Percentiles rank a stretch among this genome's conserved stretches.
phyloP scores from a whole-genome alignment of 371 early-diverging fungal species.

The Aphelidium insulamus region DNA sequence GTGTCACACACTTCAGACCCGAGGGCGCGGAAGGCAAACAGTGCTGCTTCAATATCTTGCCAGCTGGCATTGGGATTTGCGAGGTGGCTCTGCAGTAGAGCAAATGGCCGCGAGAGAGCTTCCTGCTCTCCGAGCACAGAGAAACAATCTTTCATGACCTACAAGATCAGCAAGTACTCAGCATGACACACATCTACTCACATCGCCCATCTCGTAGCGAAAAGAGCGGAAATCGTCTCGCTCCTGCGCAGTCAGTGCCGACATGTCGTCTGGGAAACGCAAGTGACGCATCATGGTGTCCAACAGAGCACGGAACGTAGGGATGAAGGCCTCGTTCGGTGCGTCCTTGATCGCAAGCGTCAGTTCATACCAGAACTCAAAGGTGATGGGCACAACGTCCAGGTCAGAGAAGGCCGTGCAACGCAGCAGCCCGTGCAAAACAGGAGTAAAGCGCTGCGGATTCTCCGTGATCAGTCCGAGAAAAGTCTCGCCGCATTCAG shows the following conservation, averaged over 20 bases:
- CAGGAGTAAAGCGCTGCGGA: slow-evolving; percentile 30
- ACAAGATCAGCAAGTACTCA: too few species aligned
- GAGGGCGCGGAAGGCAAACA: slow-evolving; percentile 80
- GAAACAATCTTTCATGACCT: slow-evolving; percentile 86
- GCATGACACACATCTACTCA: too few species aligned
- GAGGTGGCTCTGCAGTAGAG: slow-evolving; percentile 12
- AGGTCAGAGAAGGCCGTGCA: slow-evolving; percentile 38
- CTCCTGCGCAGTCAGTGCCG: slow-evolving; percentile 50
- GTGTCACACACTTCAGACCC: slow-evolving; percentile 61
- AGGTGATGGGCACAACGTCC: slow-evolving; percentile 52
- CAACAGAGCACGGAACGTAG: slow-evolving; percentile 37
- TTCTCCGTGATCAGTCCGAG: slow-evolving; percentile 37
- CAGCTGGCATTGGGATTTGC: slow-evolving; percentile 23
- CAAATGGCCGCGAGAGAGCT: slow-evolving; percentile 46
- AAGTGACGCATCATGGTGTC: slow-evolving; percentile 62
- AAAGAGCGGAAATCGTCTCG: slow-evolving; percentile 85
- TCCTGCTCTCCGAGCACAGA: slow-evolving; percentile 44
- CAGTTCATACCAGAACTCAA: slow-evolving; percentile 65
- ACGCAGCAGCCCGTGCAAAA: slow-evolving; percentile 48
- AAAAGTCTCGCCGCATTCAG: slow-evolving; percentile 68
- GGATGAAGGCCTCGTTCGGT: slow-evolving; percentile 15
- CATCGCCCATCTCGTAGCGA: slow-evolving; percentile 84
- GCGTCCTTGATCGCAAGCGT: slow-evolving; percentile 31
- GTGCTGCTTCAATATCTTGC: slow-evolving; percentile 83
- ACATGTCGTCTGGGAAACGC: slow-evolving; percentile 47